Conservation (phyloP, 2,329 filamentous ascomycete genomes). For the Aspergillus spinulosporus region DNA sequence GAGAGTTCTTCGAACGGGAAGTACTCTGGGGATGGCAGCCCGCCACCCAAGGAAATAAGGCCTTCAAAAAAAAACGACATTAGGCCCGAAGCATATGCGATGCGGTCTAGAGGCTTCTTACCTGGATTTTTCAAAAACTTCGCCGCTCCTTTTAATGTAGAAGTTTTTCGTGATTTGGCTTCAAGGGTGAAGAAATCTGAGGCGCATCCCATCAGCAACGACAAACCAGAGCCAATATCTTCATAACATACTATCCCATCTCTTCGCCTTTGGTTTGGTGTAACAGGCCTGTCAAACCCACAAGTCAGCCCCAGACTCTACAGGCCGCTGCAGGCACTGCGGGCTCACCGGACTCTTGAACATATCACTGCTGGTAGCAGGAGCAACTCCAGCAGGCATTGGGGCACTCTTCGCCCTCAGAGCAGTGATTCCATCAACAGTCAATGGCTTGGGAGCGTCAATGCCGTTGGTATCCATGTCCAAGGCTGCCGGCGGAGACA, state of each 20-base stretch:
- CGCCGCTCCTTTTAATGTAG: constrained; percentile 80
- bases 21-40: constrained; percentile 82
- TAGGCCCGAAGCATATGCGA: background rate
- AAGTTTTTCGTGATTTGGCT: constrained; percentile 55
- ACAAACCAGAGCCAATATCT: background rate
- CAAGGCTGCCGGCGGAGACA: constrained; percentile 31
- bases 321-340: background rate
- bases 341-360: constrained; percentile 73
- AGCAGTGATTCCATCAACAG: constrained; percentile 65
- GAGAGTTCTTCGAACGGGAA: constrained; percentile 85
- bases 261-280: constrained; percentile 72
- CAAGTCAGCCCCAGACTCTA: constrained; percentile 15
- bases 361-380: constrained; percentile 73
- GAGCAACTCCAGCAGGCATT: constrained; percentile 73
- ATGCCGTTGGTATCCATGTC: constrained; percentile 18
- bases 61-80: constrained; percentile 35
- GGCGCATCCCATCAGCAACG: constrained; percentile 3
- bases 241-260: constrained; percentile 74
- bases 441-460: constrained; percentile 48
- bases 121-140: constrained; percentile 74
- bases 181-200: constrained; percentile 62
- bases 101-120: constrained; percentile 15
- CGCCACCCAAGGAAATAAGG: constrained; percentile 88
- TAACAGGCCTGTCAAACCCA: constrained; percentile 37
- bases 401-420: constrained; percentile 67